These are phyloP conservation scores for Wickerhamomyces rabaulensis DNA, from an alignment of 805 yeast species.

Conservation along the genomic window DNA sequence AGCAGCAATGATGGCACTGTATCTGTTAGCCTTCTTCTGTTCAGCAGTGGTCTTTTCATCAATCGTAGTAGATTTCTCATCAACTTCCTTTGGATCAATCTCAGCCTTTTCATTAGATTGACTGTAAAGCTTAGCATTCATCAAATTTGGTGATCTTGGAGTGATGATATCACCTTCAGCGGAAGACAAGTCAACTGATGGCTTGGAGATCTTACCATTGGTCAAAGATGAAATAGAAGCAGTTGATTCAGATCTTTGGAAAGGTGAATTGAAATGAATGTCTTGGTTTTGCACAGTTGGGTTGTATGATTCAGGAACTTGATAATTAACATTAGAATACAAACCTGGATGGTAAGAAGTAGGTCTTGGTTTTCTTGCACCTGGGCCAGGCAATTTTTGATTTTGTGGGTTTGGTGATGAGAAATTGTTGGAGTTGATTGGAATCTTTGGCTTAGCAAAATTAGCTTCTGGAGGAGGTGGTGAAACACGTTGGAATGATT, in stretches of 20 bases:
- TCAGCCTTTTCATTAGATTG: slow-evolving; percentile 12
- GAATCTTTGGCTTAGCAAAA: slow-evolving; percentile 22
- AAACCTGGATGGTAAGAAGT: slow-evolving; percentile 78
- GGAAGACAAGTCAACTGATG: slow-evolving; percentile 29
- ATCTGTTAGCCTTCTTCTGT: slow-evolving; percentile 20
- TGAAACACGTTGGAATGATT: not conserved
- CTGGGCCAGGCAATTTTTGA: slow-evolving; percentile 32
- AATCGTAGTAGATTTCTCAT: slow-evolving; percentile 1
- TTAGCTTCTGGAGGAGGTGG: not conserved
- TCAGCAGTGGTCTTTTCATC: slow-evolving; percentile 1
- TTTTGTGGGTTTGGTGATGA: slow-evolving; percentile 12
- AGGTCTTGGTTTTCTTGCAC: slow-evolving; percentile 67
- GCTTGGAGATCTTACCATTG: slow-evolving; percentile 27
- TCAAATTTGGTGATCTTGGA: slow-evolving; percentile 23
- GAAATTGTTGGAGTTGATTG: slow-evolving; percentile 13
- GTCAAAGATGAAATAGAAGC: slow-evolving; percentile 33
- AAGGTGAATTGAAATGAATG: slow-evolving; percentile 7
- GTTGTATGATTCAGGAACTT: not conserved
- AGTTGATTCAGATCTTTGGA: slow-evolving; percentile 34
- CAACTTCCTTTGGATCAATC: not conserved
- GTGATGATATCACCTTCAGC: slow-evolving; percentile 34
- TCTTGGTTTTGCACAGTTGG: not conserved
- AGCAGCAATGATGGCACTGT: slow-evolving; percentile 25
- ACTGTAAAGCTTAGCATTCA: slow-evolving; percentile 6
- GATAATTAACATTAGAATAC: slow-evolving; percentile 17